Evolutionary conservation across 2,329 filamentous ascomycete genomes (phyloP).

Genomic region (Fusarium nelsonii): DNA sequence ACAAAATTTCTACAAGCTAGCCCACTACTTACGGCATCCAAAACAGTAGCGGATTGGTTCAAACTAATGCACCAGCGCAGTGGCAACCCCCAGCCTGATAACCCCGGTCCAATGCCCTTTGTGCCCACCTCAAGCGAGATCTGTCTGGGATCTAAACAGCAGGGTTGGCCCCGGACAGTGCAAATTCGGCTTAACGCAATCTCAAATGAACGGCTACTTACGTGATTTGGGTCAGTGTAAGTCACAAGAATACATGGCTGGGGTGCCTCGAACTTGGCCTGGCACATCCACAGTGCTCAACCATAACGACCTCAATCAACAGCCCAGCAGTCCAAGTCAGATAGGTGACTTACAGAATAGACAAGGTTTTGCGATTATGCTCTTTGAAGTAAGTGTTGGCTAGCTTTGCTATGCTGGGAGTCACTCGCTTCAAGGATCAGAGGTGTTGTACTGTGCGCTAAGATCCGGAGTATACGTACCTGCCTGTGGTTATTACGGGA

Average conservation of each 20-base stretch:
- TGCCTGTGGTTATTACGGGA: constrained; percentile 26
- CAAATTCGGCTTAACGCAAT: constrained; percentile 40
- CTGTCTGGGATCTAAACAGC: constrained; percentile 38
- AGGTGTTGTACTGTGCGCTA: constrained; percentile 11
- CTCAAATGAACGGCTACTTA: constrained; percentile 34
- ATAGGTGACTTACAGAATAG: constrained; percentile 16
- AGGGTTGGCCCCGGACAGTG: constrained; percentile 45
- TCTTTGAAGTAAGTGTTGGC: constrained; percentile 3
- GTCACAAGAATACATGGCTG: constrained; percentile 16
- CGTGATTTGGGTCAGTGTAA: constrained; percentile 34
- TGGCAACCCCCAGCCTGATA: constrained; percentile 35
- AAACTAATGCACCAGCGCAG: constrained; percentile 36
- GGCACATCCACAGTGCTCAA: constrained; percentile 21
- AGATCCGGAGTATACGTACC: constrained; percentile 18
- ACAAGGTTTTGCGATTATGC: constrained; percentile 28
- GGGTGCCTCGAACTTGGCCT: constrained; percentile 5
- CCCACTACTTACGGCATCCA: constrained; percentile 9
- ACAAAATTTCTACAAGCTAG: constrained; percentile 28
- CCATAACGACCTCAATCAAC: constrained; percentile 8
- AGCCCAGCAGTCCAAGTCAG: neutral
- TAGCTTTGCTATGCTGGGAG: neutral
- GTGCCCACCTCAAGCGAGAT: constrained; percentile 35
- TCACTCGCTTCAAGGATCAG: constrained; percentile 5
- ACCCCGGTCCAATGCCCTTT: constrained; percentile 20
- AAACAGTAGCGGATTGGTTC: constrained; percentile 22